Conservation (phyloP, 768 basidiomycete genomes). For the Agrocybe chaxingu region DNA sequence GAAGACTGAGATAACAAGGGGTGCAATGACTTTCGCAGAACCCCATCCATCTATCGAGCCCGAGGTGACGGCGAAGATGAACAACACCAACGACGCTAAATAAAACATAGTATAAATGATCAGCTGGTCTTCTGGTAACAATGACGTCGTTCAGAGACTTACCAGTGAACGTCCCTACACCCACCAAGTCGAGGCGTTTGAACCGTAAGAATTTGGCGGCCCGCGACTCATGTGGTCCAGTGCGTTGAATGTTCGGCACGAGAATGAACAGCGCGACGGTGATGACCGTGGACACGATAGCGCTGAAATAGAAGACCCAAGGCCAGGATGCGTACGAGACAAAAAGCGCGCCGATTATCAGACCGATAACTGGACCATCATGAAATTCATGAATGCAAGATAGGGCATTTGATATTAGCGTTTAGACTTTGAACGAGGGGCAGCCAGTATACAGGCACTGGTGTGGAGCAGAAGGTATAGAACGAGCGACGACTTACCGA, state of each 20-base stretch:
- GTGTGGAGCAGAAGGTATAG: no score
- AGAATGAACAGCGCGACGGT: constrained; percentile 27
- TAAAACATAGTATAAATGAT: not conserved
- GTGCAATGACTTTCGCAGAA: constrained; percentile 38
- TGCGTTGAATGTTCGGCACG: constrained; percentile 24
- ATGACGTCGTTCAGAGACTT: not conserved
- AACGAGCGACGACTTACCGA: constrained; percentile 24
- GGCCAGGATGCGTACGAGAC: constrained; percentile 37
- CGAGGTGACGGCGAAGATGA: constrained; percentile 41
- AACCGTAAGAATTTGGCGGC: constrained; percentile 11
- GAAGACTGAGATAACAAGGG: constrained; percentile 42
- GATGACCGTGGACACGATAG: constrained; percentile 33
- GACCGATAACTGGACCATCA: constrained; percentile 29
- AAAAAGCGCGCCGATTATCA: constrained; percentile 43
- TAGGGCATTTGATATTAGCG: no score
- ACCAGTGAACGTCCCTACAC: constrained; percentile 36
- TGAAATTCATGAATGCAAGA: no score
- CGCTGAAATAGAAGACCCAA: constrained; percentile 51
- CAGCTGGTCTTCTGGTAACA: not conserved
- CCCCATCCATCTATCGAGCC: constrained; percentile 51
- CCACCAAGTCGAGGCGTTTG: constrained; percentile 33
- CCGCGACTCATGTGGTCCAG: not conserved
- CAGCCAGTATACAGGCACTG: not conserved
- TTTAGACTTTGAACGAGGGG: not conserved
- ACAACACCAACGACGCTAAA: constrained; percentile 32